Evolutionary conservation across 495 filamentous ascomycete species (phyloP), one percentile per base, ranked within the genome.

Genomic region (Penicillium crystallinum): DNA sequence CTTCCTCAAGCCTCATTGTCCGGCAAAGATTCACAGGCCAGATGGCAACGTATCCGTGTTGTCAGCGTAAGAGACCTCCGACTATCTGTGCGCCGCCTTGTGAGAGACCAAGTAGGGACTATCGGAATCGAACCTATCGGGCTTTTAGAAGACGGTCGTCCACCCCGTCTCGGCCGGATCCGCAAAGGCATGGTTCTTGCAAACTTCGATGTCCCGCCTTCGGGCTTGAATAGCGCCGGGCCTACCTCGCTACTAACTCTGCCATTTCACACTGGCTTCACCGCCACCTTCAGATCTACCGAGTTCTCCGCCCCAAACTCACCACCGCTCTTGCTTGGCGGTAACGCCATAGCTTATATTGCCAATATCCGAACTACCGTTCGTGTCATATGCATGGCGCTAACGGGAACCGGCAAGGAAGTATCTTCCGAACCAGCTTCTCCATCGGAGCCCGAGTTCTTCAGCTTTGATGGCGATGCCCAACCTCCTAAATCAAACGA

Each of bases 31-130:
- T 38, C 52, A 6, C 66, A 71, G 43, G 64, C 66, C 35, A 68
- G 87, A 64, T 96, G 89, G 89, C 83, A 86, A 38, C 76, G 72
- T 15, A 86, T 89, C n/a, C 81, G 76, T 18, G 83, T 97, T 41
- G 80, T 89, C 41, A 96, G 90, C 53, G 83, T 97, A 25, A 86
- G 95, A 17, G 91, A 95, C 57, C 77, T 98, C 7, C 81, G 95
- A 15, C 75, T 96, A 5, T 89, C 93, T 0, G 89, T 95, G 3
- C 86, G 83, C 40, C 84, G 76, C 0, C 76, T 98, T 0, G 73
- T 80, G 14, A 78, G 82, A 12, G 93, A 89, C 44, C 90, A 97
- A 74, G 92, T 93, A 2, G 93, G 95, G 2, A 95, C 90, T 2
- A 81, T 98, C 22, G 92, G 91, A 2, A 72, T 97, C 51, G 79